A percentile compares a stretch with the other conserved stretches of the same genome.
Conservation (phyloP, 805 yeast species). For the Candida sithepensis region DNA sequence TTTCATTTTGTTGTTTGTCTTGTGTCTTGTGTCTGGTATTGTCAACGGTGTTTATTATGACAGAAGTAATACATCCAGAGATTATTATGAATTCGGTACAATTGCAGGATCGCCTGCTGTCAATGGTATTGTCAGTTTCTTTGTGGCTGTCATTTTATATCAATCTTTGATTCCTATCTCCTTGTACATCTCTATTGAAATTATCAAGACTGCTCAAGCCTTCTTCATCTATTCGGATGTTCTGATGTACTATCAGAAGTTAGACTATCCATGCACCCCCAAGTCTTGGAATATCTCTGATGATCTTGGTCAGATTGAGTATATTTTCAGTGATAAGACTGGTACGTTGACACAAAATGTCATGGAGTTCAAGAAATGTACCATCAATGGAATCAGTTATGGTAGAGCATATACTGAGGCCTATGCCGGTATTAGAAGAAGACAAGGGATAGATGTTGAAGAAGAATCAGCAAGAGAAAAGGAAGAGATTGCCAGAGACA, state of each 20-base stretch:
- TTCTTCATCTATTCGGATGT: constrained; percentile 76
- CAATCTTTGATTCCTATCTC: constrained; percentile 83
- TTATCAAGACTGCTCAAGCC: constrained; percentile 79
- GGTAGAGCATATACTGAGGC: constrained; percentile 86
- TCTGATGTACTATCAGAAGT: constrained; percentile 59
- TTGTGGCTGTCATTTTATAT: constrained; percentile 72
- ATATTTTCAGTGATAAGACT: constrained; percentile 79
- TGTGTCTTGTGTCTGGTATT: constrained; percentile 69
- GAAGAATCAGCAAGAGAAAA: constrained; percentile 52
- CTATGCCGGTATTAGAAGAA: constrained; percentile 68
- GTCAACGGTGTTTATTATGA: constrained; percentile 67
- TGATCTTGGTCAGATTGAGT: constrained; percentile 83
- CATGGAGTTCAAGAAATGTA: constrained; percentile 82
- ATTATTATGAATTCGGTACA: constrained; percentile 67
- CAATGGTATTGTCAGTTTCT: constrained; percentile 69
- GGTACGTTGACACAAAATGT: constrained; percentile 82
- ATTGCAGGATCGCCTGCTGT: constrained; percentile 61
- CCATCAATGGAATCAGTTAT: constrained; percentile 67
- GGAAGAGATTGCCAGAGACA: constrained; percentile 54
- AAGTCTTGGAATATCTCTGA: constrained; percentile 84
- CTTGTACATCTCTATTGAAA: constrained; percentile 75
- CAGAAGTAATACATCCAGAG: constrained; percentile 45
- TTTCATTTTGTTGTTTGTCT: constrained; percentile 56
- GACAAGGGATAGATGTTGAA: constrained; percentile 75
- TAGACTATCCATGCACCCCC: constrained; percentile 82